These are phyloP conservation scores for Aureobasidium melanogenum DNA, from an alignment of 2,329 filamentous ascomycete genomes.

Conservation along the genomic window DNA sequence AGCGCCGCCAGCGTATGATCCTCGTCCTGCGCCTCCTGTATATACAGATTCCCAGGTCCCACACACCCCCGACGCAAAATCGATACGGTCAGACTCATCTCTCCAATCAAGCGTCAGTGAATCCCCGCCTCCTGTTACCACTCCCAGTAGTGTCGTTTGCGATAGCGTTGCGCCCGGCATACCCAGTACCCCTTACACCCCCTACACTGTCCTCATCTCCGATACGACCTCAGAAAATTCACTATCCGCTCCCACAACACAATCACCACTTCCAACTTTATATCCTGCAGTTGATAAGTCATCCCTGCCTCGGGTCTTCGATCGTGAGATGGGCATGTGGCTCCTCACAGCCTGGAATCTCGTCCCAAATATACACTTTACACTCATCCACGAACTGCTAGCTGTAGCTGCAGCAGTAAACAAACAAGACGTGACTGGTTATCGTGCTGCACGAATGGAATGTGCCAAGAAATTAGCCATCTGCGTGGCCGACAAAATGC, in stretches of 20 bases:
- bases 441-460: background rate
- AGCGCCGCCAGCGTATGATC: background rate
- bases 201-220: background rate
- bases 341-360: background rate
- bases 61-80: background rate
- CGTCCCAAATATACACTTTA: background rate
- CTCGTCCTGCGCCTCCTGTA: background rate
- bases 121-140: background rate
- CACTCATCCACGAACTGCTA: background rate
- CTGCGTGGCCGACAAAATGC: background rate
- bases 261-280: background rate
- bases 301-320: background rate
- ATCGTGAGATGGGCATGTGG: conserved; percentile 2
- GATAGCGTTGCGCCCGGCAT: background rate
- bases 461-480: background rate
- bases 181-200: background rate
- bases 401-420: background rate
- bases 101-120: background rate
- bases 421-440: background rate
- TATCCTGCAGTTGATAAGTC: background rate
- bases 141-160: background rate
- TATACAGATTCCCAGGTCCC: background rate
- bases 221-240: background rate
- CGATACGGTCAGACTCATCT: too few relatives aligned
- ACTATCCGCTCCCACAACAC: too few relatives aligned